Evolutionary conservation across 2,329 filamentous ascomycete genomes (phyloP).

Genomic region (Alternaria burnsii): DNA sequence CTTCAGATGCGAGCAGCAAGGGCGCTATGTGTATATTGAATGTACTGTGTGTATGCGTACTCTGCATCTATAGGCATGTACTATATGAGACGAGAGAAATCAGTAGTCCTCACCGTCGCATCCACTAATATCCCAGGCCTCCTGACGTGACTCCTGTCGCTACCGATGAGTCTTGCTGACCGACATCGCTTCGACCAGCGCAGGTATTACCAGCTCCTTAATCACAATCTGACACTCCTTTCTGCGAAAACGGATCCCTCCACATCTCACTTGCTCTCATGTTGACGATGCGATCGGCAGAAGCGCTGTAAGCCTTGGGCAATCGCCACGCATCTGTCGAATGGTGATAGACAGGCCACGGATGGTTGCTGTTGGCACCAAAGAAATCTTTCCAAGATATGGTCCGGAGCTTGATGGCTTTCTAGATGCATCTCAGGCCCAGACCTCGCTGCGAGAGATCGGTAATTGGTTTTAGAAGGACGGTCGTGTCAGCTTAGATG

Average conservation of each 20-base stretch:
- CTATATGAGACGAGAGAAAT: neutral
- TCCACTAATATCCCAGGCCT: neutral
- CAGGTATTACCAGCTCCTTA: neutral
- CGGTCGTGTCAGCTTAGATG: neutral
- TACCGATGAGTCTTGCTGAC: neutral
- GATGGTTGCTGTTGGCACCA: neutral
- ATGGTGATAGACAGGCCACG: neutral
- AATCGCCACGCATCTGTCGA: neutral
- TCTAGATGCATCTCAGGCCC: neutral
- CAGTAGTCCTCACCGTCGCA: no score
- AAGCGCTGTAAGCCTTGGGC: neutral
- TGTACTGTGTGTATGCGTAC: slow-evolving; percentile 22
- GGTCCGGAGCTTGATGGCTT: neutral
- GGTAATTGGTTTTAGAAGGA: neutral
- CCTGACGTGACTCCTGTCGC: neutral
- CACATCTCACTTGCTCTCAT: no score
- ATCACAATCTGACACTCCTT: neutral
- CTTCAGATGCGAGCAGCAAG: neutral
- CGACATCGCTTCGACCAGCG: neutral
- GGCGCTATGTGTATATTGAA: slow-evolving; percentile 15
- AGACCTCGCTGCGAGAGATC: neutral
- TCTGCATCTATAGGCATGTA: neutral
- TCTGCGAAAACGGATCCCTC: neutral
- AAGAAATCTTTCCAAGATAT: neutral
- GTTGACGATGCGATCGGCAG: neutral